Base-by-base conservation (phyloP, 345 rosid genomes). In the Hibiscus trionum region DNA sequence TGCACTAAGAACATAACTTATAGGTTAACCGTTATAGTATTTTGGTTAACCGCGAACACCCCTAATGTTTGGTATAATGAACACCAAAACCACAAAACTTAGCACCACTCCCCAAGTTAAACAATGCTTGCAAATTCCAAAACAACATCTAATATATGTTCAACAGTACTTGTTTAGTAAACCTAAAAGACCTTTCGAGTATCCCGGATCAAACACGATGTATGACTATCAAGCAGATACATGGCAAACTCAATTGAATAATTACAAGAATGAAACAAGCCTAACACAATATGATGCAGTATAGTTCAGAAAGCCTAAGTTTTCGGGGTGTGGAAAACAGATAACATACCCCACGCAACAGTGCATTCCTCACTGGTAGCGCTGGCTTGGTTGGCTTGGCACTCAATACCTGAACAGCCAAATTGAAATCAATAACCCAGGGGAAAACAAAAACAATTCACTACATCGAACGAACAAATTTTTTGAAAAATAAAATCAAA, bases 361-460 rank as follows among this genome's bases (percentile, higher is more conserved):
- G 98, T 90, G 83, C 98, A 94, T 78, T 94, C 97, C 84, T 94
- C 98, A 72, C 97, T 94, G 4, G 98, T 90, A 17, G 97, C 97
- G n/a, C 97, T 94, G 4, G 98, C 96, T 74, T 91, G 97, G 80
- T 94, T 91, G n/a, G 96, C 97, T 61, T 94, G 98, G 67, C 98
- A 94, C 75, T 94, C 98, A 11, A 91, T 94, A 77, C 98, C 98
- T 94, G 72, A 74, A 11, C 62, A 77, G 56, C 55, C 47, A 50
- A 66, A 73, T 56, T 56, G n/a, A 27, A 57, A 31, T 21, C 24
- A 62, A 69, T 44, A 77, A 73, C n/a, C 63, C 31, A 55, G 50
- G 26, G 3, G 1, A 24, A 47, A 44, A 17, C 37, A 27, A 27
- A 27, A 27, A 27, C 60, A 27, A 26, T 1, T 3, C 2, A 17